Evolutionary conservation across 805 yeast genomes (phyloP), one percentile per base, ranked within the genome.

Genomic region (Metschnikowia proteae): DNA sequence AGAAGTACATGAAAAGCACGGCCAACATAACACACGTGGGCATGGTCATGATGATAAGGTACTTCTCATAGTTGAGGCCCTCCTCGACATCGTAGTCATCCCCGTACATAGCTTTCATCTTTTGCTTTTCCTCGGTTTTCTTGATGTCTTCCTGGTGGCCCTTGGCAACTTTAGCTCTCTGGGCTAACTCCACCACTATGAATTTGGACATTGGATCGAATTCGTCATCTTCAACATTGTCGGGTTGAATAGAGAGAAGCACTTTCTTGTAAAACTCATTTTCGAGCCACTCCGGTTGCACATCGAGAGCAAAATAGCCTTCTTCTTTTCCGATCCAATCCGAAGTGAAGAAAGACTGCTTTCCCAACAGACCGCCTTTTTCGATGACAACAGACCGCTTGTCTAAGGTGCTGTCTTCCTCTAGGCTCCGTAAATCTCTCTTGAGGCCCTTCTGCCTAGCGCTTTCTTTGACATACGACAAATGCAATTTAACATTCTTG

Each of bases 181-280:
- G 72, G 39, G 71, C 70, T 49, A 80, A 65, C 47, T 69, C 76
- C 45, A 79, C 67, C 6, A 78, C 70, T 55, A 78, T 47, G 53
- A 68, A 53, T 64, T 71, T 65, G 9, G 64, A 62, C 53, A 80
- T 53, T 10, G 80, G 69, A 52, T 80, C 84, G 60, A 85, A 85
- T 2, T 84, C 91, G 3, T 83, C 88, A 62, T 84, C 89, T 3
- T 72, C 59, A 17, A 83, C 73, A 39, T 71, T 71, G 47, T 81
- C 84, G 1, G 95, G 92, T 65, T 90, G 96, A 42, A 89, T 75
- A 3, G 91, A 74, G 37, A 89, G 67, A 43, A 83, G 71, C 9
- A 86, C 82, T 52, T 77, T 76, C 58, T 78, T 80, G 56, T 73
- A 78, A 55, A 69, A 64, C 3, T 77, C 83, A 34, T 71, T 72